A percentile compares a stretch with the other conserved stretches of the same genome.
Conservation (phyloP, 1,284 basidiomycete genomes). For the Fomitopsis schrenkii region DNA sequence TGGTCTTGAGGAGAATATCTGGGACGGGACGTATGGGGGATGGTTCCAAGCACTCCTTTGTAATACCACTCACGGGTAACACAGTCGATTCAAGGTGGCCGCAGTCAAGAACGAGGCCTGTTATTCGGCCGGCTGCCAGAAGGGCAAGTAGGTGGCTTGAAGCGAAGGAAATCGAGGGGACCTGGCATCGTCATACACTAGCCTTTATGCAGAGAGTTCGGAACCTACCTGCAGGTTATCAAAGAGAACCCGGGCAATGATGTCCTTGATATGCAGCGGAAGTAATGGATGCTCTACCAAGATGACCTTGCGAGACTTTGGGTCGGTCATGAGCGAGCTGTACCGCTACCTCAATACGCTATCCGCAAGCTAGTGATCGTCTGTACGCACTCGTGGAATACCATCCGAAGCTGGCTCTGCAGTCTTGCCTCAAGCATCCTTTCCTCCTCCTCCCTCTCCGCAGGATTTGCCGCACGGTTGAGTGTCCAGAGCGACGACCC, state of each 20-base stretch:
- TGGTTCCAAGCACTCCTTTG: background rate
- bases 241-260: conserved; percentile 84
- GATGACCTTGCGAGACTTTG: conserved; percentile 91
- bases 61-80: conserved; percentile 64
- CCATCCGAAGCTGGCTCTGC: conserved; percentile 64
- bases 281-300: conserved; percentile 87
- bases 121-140: conserved; percentile 82
- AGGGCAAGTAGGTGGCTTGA: conserved; percentile 83
- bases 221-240: conserved; percentile 78
- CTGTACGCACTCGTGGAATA: conserved; percentile 78
- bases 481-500: conserved; percentile 56
- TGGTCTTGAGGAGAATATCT: conserved; percentile 89
- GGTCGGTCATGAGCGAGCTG: conserved; percentile 89
- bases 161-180: conserved; percentile 90
- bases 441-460: conserved; percentile 69
- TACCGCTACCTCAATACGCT: conserved; percentile 15
- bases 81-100: conserved; percentile 89
- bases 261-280: conserved; percentile 84
- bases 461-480: conserved; percentile 46
- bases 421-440: conserved; percentile 65
- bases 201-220: background rate
- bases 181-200: conserved; percentile 39
- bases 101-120: conserved; percentile 89
- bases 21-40: background rate
- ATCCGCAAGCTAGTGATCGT: background rate